phyloP scores from a whole-genome alignment of 805 yeast species.

The Lipomyces chichibuensis region DNA sequence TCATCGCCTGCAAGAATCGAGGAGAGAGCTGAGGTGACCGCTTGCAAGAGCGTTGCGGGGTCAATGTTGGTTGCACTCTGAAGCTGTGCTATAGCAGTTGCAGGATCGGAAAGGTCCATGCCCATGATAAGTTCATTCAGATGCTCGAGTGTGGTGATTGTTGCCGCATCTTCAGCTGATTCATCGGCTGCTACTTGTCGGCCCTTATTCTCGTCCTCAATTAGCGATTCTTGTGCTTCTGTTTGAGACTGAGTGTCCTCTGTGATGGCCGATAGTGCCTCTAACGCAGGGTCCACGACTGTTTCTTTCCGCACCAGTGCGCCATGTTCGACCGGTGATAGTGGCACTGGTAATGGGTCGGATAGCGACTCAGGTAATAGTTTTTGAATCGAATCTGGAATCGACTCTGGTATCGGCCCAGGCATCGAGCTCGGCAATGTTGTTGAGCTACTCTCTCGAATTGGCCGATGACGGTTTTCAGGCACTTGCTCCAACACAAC shows the following conservation, averaged over 20 bases:
- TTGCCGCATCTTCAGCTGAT: constrained; percentile 7
- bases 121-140: constrained; percentile 30
- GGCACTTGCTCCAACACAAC: not conserved
- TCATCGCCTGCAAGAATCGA: constrained; percentile 19
- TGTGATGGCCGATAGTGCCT: too few relatives aligned
- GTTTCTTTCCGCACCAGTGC: not conserved
- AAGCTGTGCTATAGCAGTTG: constrained; percentile 28
- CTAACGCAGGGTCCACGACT: not conserved
- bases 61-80: constrained; percentile 33
- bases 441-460: not conserved
- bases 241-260: not conserved
- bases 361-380: not conserved
- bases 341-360: not conserved
- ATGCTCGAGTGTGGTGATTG: constrained; percentile 14
- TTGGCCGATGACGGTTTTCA: not conserved
- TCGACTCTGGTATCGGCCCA: not conserved
- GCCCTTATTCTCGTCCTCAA: not conserved
- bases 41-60: constrained; percentile 30
- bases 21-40: constrained; percentile 30
- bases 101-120: constrained; percentile 33
- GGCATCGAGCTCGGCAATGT: not conserved
- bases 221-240: not conserved
- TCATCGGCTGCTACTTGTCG: not conserved
- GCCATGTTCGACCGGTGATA: not conserved
- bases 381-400: not conserved